Base-by-base conservation (phyloP, 2,329 filamentous ascomycete species). In the Phialophora expanda region DNA sequence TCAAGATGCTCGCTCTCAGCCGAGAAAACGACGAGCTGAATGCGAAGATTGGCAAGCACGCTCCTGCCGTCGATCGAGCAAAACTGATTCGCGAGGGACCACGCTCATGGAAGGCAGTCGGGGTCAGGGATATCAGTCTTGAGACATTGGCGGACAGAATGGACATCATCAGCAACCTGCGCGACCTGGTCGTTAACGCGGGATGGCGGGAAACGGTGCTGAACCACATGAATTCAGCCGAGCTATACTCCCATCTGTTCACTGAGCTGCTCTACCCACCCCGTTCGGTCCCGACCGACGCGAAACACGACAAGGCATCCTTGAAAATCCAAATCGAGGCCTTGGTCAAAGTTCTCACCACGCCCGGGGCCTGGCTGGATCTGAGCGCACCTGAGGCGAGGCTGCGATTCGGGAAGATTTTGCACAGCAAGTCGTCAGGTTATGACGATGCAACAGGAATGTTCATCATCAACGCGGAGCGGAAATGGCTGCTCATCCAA, bases 401-500 rank as follows among this genome's bases (percentile, higher is more conserved):
- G 14, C 74, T 81, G n/a, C 75, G 78, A 7, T 75, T 78, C 2
- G 81, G 81, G 1, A 79, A 83, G 63, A 67, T 82, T 6, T 71
- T 84, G 5, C 78, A 79, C 67, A 71, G 66, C 5, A 76, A 78
- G 30, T 70, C 59, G n/a, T 72, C 74, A 26, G 59, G 72, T 7
- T 59, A 70, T 22, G 65, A 67, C 34, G 44, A 46, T 32, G 50
- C 56, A 17, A 66, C 65, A 2, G 65, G 65, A 3, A 48, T 20
- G 8, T 26, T 66, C 20, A 32, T 46, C 5, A 60, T 69, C 28
- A 67, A 72, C 4, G 68, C 69, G 8, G 75, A 76, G 69, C 78
- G 83, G 56, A 84, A 86, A 61, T 81, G 85, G 73, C 70, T 86
- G 20, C 73, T 87, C 4, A 74, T 87, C 1, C 85, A 87, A 68